These are phyloP conservation scores for Trichopus zeylanicus DNA, from an alignment of 116 monocot genomes.

Conservation along the genomic window DNA sequence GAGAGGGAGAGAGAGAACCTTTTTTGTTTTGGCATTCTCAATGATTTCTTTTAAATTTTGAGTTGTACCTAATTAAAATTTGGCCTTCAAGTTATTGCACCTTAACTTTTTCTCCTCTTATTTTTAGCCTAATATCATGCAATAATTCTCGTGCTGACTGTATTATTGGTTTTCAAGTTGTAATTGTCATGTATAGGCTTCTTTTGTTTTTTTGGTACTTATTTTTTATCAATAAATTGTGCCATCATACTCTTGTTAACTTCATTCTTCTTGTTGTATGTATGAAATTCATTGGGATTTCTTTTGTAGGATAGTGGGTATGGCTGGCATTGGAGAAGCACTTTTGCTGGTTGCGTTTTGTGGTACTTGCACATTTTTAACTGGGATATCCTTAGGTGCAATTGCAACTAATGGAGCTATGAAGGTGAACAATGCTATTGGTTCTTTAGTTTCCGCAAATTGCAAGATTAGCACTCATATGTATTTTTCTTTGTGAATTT, in stretches of 20 bases:
- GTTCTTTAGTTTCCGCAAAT: neutral
- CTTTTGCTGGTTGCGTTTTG: conserved; percentile 88
- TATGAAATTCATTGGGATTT: neutral
- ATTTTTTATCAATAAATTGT: no score
- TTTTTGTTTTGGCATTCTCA: neutral
- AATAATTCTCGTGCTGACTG: neutral
- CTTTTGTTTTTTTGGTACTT: neutral
- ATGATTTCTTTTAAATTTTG: neutral
- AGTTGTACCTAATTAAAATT: neutral
- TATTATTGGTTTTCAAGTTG: no score
- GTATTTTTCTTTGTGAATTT: neutral
- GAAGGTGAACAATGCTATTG: conserved; percentile 45
- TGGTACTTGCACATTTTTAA: conserved; percentile 88
- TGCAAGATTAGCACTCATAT: neutral
- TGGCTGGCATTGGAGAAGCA: conserved; percentile 81
- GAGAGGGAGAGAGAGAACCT: no score
- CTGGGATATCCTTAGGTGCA: conserved; percentile 91
- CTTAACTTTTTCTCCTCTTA: conserved; percentile 4
- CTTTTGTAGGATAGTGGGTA: conserved; percentile 88
- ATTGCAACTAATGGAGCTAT: conserved; percentile 99
- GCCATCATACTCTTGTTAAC: neutral
- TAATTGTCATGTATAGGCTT: no score
- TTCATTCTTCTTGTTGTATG: neutral
- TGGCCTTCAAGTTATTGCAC: no score
- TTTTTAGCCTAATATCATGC: neutral